Percentiles rank a stretch among this genome's conserved stretches.
Conservation (phyloP, 495 filamentous ascomycete species). For the Physcia stellaris region DNA sequence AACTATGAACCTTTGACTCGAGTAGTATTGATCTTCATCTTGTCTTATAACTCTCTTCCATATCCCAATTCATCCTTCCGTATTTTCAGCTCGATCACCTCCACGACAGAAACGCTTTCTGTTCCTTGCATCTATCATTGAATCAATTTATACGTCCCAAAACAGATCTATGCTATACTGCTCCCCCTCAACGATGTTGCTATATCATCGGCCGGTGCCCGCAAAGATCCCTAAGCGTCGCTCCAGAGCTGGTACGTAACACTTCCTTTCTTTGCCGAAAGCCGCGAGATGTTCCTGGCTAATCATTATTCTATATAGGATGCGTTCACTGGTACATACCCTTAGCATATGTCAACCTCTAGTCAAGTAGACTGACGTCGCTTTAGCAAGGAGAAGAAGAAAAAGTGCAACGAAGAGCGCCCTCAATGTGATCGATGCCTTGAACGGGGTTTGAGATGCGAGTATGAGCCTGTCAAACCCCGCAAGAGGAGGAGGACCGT, state of each 20-base stretch:
- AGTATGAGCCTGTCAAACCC: constrained; percentile 43
- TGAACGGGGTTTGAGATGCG: constrained; percentile 37
- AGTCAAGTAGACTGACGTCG: constrained; percentile 1
- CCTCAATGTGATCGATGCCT: constrained; percentile 43
- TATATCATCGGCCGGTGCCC: constrained; percentile 42
- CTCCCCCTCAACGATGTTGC: constrained; percentile 31
- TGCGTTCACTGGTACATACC: constrained; percentile 44
- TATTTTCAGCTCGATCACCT: constrained; percentile 3
- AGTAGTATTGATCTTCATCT: constrained; percentile 13
- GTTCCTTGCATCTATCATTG: neutral
- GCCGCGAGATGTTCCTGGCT: constrained; percentile 8
- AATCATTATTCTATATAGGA: constrained; percentile 23
- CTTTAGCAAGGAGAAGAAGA: constrained; percentile 44
- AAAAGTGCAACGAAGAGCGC: constrained; percentile 50
- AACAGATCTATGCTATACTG: constrained; percentile 15
- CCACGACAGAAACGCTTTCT: constrained; percentile 1
- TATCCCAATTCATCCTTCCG: neutral
- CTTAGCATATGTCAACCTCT: no score
- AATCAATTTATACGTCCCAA: no score
- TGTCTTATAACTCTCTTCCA: constrained; percentile 2
- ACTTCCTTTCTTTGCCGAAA: neutral
- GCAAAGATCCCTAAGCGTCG: constrained; percentile 47
- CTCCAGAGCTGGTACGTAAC: constrained; percentile 43
- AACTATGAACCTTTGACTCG: constrained; percentile 7
- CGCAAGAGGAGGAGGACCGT: constrained; percentile 36